Percentiles rank a stretch among this genome's conserved stretches.
These are phyloP conservation scores for Fomitopsis betulina DNA, from an alignment of 1,284 basidiomycete species.

Conservation along the genomic window DNA sequence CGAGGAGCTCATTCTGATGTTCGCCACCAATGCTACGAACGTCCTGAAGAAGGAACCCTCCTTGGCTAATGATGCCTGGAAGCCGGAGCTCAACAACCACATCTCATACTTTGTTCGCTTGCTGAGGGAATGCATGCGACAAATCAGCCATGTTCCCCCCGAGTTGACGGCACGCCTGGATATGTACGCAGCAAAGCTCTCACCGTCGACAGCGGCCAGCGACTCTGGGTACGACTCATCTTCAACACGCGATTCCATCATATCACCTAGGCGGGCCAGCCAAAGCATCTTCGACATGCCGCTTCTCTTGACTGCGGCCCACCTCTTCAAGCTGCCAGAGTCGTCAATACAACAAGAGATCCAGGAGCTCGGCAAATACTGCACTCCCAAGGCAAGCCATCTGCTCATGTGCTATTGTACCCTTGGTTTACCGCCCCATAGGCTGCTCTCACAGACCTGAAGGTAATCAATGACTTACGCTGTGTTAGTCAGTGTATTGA, in stretches of 20 bases:
- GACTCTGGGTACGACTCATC: constrained; percentile 69
- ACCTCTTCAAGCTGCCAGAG: constrained; percentile 72
- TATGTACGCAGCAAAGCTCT: constrained; percentile 78
- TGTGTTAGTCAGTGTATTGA: neutral
- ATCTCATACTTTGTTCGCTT: constrained; percentile 86
- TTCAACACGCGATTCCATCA: constrained; percentile 50
- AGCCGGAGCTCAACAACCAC: constrained; percentile 87
- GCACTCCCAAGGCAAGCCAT: constrained; percentile 69
- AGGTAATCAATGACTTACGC: constrained; percentile 42
- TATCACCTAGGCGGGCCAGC: constrained; percentile 37
- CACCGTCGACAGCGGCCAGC: constrained; percentile 44
- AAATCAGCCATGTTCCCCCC: constrained; percentile 72
- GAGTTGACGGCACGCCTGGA: constrained; percentile 83
- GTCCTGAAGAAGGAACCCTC: constrained; percentile 81
- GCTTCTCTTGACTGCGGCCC: constrained; percentile 66
- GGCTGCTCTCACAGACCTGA: constrained; percentile 82
- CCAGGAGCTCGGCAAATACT: constrained; percentile 62
- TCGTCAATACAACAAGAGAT: constrained; percentile 72
- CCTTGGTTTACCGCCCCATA: constrained; percentile 26
- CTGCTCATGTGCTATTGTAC: neutral
- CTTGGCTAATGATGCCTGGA: constrained; percentile 84
- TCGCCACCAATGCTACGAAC: constrained; percentile 85
- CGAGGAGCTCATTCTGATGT: constrained; percentile 95
- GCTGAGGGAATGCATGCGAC: constrained; percentile 74
- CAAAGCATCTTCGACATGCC: constrained; percentile 67